Conservation (phyloP, 768 basidiomycete species). For the Lanmaoa pseudosensibilis region DNA sequence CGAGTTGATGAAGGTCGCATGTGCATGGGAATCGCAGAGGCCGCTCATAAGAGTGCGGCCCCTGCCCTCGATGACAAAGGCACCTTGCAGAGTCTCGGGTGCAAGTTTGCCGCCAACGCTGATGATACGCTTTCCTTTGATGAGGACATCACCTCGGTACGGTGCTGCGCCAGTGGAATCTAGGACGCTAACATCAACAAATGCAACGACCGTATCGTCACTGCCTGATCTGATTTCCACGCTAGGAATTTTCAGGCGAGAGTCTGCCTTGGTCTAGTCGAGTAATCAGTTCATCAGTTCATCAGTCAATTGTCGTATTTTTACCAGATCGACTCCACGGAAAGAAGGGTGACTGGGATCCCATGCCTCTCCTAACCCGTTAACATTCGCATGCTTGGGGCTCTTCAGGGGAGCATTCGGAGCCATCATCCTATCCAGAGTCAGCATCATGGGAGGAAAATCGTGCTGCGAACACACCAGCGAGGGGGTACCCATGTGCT, state of each 20-base stretch:
- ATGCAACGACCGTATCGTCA: slow-evolving; percentile 23
- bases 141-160: slow-evolving; percentile 36
- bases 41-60: slow-evolving; percentile 40
- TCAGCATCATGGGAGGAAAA: background rate
- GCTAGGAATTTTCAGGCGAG: slow-evolving; percentile 22
- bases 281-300: background rate
- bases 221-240: slow-evolving; percentile 26
- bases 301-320: background rate
- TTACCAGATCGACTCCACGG: slow-evolving; percentile 26
- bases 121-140: slow-evolving; percentile 32
- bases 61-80: slow-evolving; percentile 29
- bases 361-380: slow-evolving; percentile 29
- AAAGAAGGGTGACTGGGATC: slow-evolving; percentile 20
- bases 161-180: slow-evolving; percentile 37
- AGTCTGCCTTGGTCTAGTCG: slow-evolving; percentile 21
- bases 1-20: slow-evolving; percentile 34
- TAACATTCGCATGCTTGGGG: background rate
- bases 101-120: slow-evolving; percentile 28
- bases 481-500: slow-evolving; percentile 30
- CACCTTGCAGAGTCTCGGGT: slow-evolving; percentile 20
- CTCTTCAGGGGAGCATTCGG: slow-evolving; percentile 2
- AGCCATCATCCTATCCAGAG: slow-evolving; percentile 21
- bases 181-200: slow-evolving; percentile 34
- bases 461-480: slow-evolving; percentile 11
- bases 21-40: slow-evolving; percentile 37